A percentile compares a stretch with the other conserved stretches of the same genome.
Evolutionary conservation across 768 basidiomycete species (phyloP).

Genomic region (Neoboletus magnificus): DNA sequence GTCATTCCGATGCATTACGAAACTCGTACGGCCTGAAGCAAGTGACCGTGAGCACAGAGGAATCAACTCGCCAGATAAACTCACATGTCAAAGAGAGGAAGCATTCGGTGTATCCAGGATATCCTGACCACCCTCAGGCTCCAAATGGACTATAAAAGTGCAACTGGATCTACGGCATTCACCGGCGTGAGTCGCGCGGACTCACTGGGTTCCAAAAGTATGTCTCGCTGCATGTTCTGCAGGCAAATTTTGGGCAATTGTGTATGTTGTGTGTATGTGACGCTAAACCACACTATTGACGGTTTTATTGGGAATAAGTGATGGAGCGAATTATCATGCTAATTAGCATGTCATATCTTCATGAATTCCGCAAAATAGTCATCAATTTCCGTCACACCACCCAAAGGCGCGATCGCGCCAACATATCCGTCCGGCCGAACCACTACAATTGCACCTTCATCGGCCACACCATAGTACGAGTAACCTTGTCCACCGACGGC

Average conservation of each 20-base stretch:
- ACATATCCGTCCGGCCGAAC: slow-evolving; percentile 52
- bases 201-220: slow-evolving; percentile 34
- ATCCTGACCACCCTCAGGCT: slow-evolving; percentile 55
- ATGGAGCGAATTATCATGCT: neutral
- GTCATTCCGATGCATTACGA: slow-evolving; percentile 74
- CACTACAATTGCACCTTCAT: slow-evolving; percentile 26
- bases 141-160: slow-evolving; percentile 54
- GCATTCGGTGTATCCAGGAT: slow-evolving; percentile 66
- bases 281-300: neutral
- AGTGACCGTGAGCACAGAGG: slow-evolving; percentile 2
- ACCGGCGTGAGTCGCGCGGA: slow-evolving; percentile 10
- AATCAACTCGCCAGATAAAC: slow-evolving; percentile 14
- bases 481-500: slow-evolving; percentile 54
- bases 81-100: slow-evolving; percentile 74
- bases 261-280: neutral
- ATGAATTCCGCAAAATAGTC: slow-evolving; percentile 49
- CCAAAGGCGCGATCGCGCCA: slow-evolving; percentile 50
- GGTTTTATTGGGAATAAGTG: neutral
- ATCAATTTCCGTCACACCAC: slow-evolving; percentile 35
- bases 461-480: slow-evolving; percentile 44
- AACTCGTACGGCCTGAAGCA: slow-evolving; percentile 66
- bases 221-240: neutral
- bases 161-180: neutral
- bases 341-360: slow-evolving; percentile 7
- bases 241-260: too few relatives aligned